A percentile compares a stretch with the other conserved stretches of the same genome.
Conservation (phyloP, 495 filamentous ascomycete species). For the Hypoxylon fuscum region DNA sequence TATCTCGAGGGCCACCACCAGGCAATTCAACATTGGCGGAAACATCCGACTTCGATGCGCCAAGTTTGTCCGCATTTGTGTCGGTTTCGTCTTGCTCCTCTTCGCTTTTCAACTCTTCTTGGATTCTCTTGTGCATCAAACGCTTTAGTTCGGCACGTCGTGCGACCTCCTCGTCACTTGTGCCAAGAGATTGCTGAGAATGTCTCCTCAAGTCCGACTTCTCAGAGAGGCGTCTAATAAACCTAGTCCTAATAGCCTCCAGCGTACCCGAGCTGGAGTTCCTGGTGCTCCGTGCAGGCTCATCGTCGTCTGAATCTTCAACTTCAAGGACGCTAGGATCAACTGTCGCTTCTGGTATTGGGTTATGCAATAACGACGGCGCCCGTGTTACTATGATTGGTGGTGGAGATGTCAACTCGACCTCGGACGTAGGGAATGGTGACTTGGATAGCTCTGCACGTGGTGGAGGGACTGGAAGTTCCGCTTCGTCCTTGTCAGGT, state of each 20-base stretch:
- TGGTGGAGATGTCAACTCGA: constrained; percentile 26
- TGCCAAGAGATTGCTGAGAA: constrained; percentile 52
- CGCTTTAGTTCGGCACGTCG: constrained; percentile 61
- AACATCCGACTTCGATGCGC: constrained; percentile 8
- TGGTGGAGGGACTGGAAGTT: constrained; percentile 40
- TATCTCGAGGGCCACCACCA: constrained; percentile 52
- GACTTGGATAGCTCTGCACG: constrained; percentile 36
- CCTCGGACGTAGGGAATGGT: constrained; percentile 28
- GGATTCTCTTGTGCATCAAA: constrained; percentile 60
- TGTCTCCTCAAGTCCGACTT: constrained; percentile 51
- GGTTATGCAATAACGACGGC: constrained; percentile 26
- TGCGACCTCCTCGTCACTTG: constrained; percentile 58
- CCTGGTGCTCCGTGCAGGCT: constrained; percentile 30
- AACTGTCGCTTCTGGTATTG: constrained; percentile 39
- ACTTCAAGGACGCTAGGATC: constrained; percentile 47
- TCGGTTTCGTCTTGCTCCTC: constrained; percentile 38
- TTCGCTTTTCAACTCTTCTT: constrained; percentile 59
- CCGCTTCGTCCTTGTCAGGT: constrained; percentile 22
- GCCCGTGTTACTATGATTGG: constrained; percentile 19
- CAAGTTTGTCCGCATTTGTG: constrained; percentile 11
- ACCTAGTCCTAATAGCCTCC: constrained; percentile 48
- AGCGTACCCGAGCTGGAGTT: constrained; percentile 49
- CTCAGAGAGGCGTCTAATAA: constrained; percentile 58
- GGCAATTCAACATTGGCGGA: constrained; percentile 36
- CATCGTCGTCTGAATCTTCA: constrained; percentile 57